Conservation (phyloP, 306 rosid species). For the Carpinus fangiana region DNA sequence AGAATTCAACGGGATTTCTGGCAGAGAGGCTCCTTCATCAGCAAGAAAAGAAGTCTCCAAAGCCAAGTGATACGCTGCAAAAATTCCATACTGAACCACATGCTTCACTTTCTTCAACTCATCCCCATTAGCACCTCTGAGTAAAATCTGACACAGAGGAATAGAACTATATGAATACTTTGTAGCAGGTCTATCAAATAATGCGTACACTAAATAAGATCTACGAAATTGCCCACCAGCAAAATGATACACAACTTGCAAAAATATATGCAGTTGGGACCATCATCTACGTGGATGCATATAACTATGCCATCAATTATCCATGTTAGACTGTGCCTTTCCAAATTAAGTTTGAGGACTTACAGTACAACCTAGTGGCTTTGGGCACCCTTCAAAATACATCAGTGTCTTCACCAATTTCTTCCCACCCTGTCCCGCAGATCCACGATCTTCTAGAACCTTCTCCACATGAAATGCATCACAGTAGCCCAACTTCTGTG, state of each 20-base stretch:
- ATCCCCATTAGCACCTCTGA: slow-evolving; percentile 80
- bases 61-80: slow-evolving; percentile 98
- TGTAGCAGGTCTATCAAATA: slow-evolving; percentile 13
- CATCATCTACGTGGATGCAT: slow-evolving; percentile 1
- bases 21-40: slow-evolving; percentile 94
- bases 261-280: slow-evolving; percentile 4
- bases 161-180: slow-evolving; percentile 29
- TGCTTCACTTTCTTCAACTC: slow-evolving; percentile 93
- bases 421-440: slow-evolving; percentile 66
- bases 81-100: slow-evolving; percentile 92
- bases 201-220: slow-evolving; percentile 4
- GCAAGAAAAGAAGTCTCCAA: slow-evolving; percentile 98
- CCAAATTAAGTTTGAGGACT: slow-evolving; percentile 37
- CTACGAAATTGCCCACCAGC: slow-evolving; percentile 11
- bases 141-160: slow-evolving; percentile 69
- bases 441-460: slow-evolving; percentile 66
- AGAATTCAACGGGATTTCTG: slow-evolving; percentile 76
- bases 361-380: slow-evolving; percentile 96
- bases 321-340: background rate
- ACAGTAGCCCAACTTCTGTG: slow-evolving; percentile 85
- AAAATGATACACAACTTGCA: background rate
- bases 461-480: slow-evolving; percentile 79
- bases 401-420: slow-evolving; percentile 82
- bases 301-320: background rate
- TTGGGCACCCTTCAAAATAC: slow-evolving; percentile 98